Percentiles rank a stretch among this genome's conserved stretches.
phyloP scores from a whole-genome alignment of 441 rosid genomes.

The Melastoma candidum region DNA sequence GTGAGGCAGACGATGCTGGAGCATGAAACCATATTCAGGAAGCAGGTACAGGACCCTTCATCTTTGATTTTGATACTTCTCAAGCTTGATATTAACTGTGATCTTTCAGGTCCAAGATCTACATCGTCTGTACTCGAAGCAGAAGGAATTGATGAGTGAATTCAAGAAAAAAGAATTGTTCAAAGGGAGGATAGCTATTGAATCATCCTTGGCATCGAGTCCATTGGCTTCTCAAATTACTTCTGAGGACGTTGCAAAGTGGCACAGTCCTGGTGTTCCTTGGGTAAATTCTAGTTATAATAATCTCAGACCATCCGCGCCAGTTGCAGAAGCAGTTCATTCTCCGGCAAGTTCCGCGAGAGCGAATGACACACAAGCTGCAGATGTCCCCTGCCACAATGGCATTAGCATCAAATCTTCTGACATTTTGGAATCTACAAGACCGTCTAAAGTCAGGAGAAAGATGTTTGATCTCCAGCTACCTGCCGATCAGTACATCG shows the following conservation, averaged over 20 bases:
- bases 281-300: constrained; percentile 5
- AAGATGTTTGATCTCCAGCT: constrained; percentile 51
- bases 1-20: constrained; percentile 51
- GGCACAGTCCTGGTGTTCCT: constrained; percentile 16
- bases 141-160: constrained; percentile 53
- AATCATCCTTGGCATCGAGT: constrained; percentile 9
- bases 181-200: too few relatives aligned
- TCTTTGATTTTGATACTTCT: too few relatives aligned
- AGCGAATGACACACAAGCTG: constrained; percentile 11
- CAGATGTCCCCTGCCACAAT: constrained; percentile 11
- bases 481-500: constrained; percentile 42
- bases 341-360: constrained; percentile 12
- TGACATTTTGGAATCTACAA: constrained; percentile 21
- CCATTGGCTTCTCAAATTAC: constrained; percentile 17
- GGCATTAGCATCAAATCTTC: constrained; percentile 13
- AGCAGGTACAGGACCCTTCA: constrained; percentile 38
- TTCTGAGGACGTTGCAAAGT: constrained; percentile 11
- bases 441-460: constrained; percentile 31
- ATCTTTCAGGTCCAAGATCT: constrained; percentile 47
- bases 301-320: constrained; percentile 20
- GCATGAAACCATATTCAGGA: constrained; percentile 57
- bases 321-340: constrained; percentile 17
- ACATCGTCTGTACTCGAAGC: constrained; percentile 52
- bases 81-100: constrained; percentile 10
- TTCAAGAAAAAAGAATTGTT: constrained; percentile 23